phyloP scores from a whole-genome alignment of 345 rosid genomes.

The Turritis glabra region DNA sequence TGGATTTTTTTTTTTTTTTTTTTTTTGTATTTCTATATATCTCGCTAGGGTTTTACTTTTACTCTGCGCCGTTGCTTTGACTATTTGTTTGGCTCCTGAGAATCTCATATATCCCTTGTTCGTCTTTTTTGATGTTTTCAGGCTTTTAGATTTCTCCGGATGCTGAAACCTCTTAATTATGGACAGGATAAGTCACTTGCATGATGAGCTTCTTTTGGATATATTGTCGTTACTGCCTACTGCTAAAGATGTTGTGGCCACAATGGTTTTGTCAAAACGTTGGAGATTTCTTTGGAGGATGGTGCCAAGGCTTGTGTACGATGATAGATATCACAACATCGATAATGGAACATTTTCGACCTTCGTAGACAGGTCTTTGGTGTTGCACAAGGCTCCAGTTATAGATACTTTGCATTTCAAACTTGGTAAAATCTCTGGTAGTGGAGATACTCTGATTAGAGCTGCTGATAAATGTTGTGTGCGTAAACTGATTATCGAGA shows the following conservation, averaged over 20 bases:
- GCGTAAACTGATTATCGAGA: not conserved
- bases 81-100: not conserved
- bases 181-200: not conserved
- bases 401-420: not conserved
- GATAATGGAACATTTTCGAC: not conserved
- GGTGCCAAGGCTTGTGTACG: not conserved
- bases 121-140: not conserved
- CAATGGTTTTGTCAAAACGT: constrained; percentile 2
- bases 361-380: not conserved
- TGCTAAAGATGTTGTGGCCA: not conserved
- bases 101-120: not conserved
- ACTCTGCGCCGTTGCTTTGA: not conserved
- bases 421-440: not conserved
- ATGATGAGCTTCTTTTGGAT: not conserved
- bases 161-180: not conserved
- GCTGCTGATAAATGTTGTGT: not conserved
- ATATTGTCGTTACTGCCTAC: not conserved
- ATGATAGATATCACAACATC: not conserved
- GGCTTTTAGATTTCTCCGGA: not conserved
- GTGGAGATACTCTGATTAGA: not conserved
- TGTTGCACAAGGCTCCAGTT: not conserved
- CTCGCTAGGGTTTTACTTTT: not conserved
- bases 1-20: too few species aligned
- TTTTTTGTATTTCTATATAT: too few species aligned
- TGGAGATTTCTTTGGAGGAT: not conserved